Conservation (phyloP, 1,284 basidiomycete genomes). For the Papiliotrema fonsecae region DNA sequence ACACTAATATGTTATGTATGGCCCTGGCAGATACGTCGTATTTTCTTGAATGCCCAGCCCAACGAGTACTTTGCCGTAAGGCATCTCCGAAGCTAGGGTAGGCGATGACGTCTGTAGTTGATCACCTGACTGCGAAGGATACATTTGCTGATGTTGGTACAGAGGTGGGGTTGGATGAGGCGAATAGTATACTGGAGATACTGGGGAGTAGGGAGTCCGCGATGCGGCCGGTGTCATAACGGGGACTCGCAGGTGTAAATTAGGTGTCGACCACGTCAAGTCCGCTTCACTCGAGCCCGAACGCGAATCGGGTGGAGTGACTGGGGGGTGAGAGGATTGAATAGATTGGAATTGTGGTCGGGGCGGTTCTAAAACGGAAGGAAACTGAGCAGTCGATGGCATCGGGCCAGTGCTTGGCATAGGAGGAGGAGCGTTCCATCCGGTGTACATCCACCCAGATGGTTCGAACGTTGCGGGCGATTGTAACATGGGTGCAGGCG, state of each 20-base stretch:
- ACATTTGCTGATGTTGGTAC: constrained; percentile 3
- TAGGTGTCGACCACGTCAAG: constrained; percentile 15
- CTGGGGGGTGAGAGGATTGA: constrained; percentile 13
- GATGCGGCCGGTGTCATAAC: constrained; percentile 9
- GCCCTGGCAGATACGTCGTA: constrained; percentile 1
- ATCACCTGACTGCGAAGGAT: constrained; percentile 23
- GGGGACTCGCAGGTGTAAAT: constrained; percentile 10
- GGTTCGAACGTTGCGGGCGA: constrained; percentile 39
- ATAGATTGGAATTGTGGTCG: constrained; percentile 10
- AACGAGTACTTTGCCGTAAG: constrained; percentile 20
- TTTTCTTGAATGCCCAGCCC: constrained; percentile 24
- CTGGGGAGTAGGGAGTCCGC: constrained; percentile 13
- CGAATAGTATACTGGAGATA: constrained; percentile 19
- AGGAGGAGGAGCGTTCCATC: constrained; percentile 24
- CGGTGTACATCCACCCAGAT: constrained; percentile 27
- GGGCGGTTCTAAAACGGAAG: constrained; percentile 28
- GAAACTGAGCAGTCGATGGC: constrained; percentile 14
- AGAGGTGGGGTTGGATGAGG: constrained; percentile 15
- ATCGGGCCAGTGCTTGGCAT: too few relatives aligned
- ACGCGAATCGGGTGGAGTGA: constrained; percentile 18
- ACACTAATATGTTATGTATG: too few relatives aligned
- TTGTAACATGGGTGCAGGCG: constrained; percentile 27
- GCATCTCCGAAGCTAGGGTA: constrained; percentile 35
- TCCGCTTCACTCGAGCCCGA: constrained; percentile 17
- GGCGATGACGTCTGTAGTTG: constrained; percentile 26